Conservation (phyloP, 1,139 yeast species). For the Candida glucosophila region DNA sequence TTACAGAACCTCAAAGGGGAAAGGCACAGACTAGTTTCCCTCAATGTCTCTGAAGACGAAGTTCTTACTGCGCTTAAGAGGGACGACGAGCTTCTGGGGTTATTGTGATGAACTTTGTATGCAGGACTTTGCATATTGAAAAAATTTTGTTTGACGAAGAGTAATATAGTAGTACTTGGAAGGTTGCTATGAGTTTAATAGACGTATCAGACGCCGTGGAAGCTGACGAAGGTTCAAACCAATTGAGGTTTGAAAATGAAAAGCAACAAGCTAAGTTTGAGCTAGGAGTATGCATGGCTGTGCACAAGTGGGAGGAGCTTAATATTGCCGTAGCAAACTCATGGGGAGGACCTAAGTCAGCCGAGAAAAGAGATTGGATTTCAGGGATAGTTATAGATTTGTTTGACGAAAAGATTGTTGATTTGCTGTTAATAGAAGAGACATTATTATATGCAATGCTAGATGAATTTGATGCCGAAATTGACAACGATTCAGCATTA, state of each 20-base stretch:
- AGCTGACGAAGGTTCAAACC: slow-evolving; percentile 26
- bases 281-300: slow-evolving; percentile 86
- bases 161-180: not conserved
- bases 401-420: slow-evolving; percentile 61
- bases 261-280: slow-evolving; percentile 79
- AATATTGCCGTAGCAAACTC: slow-evolving; percentile 86
- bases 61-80: slow-evolving; percentile 49
- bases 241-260: slow-evolving; percentile 48
- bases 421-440: slow-evolving; percentile 74
- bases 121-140: no score
- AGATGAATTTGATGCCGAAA: slow-evolving; percentile 84
- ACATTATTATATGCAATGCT: slow-evolving; percentile 82
- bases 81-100: slow-evolving; percentile 38
- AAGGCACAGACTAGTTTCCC: slow-evolving; percentile 51
- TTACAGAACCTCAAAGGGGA: slow-evolving; percentile 65
- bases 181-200: slow-evolving; percentile 17
- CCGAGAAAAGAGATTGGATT: slow-evolving; percentile 92
- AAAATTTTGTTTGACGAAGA: no score
- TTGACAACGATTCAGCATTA: slow-evolving; percentile 85
- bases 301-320: slow-evolving; percentile 83
- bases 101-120: no score
- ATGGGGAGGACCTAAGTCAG: slow-evolving; percentile 95
- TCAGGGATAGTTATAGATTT: slow-evolving; percentile 76
- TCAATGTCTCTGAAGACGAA: slow-evolving; percentile 68
- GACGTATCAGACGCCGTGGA: slow-evolving; percentile 41